phyloP scores from a whole-genome alignment of 2,329 filamentous ascomycete genomes.

The Phaeosphaeria sp. region DNA sequence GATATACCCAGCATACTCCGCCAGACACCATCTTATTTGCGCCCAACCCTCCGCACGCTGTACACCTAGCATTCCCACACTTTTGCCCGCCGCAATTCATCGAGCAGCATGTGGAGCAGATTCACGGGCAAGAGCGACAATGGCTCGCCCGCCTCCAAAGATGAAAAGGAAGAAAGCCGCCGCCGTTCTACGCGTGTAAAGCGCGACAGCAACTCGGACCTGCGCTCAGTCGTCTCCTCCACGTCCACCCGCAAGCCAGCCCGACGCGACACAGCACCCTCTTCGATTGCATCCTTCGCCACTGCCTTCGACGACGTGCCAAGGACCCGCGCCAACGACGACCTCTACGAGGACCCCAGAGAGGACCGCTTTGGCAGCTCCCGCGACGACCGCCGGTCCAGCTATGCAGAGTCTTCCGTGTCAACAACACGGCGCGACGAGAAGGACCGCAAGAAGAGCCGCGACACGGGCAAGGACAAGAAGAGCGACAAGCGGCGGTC shows the following conservation, averaged over 20 bases:
- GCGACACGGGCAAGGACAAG: conserved; percentile 26
- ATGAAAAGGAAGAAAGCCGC: conserved; percentile 37
- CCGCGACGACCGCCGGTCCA: conserved; percentile 38
- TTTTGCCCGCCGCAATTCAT: conserved; percentile 12
- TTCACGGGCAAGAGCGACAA: conserved; percentile 47
- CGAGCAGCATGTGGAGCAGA: conserved; percentile 46
- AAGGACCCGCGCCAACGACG: conserved; percentile 35
- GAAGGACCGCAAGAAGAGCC: conserved; percentile 35
- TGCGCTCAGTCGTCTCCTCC: conserved; percentile 45
- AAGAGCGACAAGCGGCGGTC: conserved; percentile 39
- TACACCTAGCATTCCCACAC: conserved; percentile 23
- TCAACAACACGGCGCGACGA: conserved; percentile 38
- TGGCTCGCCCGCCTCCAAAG: conserved; percentile 31
- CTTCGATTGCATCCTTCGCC: conserved; percentile 48
- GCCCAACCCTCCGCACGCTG: conserved; percentile 23
- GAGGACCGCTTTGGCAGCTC: conserved; percentile 32
- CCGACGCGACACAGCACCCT: conserved; percentile 36
- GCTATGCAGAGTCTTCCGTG: conserved; percentile 36
- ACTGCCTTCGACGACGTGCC: conserved; percentile 46
- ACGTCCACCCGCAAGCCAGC: conserved; percentile 42
- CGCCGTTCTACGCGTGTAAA: conserved; percentile 38
- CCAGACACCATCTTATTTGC: conserved; percentile 23
- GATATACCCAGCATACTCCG: conserved; percentile 33
- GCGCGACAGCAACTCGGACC: conserved; percentile 37
- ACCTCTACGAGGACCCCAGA: conserved; percentile 40